Evolutionary conservation across 176 grass and related monocot species (phyloP).

Genomic region (Luzula sylvatica): DNA sequence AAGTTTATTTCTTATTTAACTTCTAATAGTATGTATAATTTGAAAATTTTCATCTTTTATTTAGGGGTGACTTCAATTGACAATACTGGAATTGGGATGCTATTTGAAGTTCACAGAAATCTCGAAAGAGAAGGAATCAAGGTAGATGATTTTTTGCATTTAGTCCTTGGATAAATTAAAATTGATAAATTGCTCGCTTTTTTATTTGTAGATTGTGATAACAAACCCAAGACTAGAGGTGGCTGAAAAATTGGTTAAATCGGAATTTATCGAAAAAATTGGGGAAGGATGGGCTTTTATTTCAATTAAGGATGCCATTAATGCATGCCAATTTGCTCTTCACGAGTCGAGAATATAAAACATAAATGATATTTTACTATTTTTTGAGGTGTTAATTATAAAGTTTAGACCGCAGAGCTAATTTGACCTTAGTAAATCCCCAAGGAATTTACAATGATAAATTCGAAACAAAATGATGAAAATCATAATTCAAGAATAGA

Average conservation of each 20-base stretch:
- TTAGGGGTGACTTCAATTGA: conserved; percentile 75
- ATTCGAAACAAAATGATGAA: too few relatives aligned
- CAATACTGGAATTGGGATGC: conserved; percentile 63
- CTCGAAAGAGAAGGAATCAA: conserved; percentile 50
- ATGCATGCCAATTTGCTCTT: conserved; percentile 42
- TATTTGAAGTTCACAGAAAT: conserved; percentile 49
- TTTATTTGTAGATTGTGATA: conserved; percentile 49
- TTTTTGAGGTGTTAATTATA: too few relatives aligned
- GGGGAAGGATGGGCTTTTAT: conserved; percentile 72
- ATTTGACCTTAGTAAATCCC: too few relatives aligned
- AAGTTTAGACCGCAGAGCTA: too few relatives aligned
- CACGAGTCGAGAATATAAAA: conserved; percentile 26
- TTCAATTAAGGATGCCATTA: conserved; percentile 57
- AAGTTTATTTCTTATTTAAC: too few relatives aligned
- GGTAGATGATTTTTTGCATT: conserved; percentile 19
- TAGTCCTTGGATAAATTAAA: not conserved
- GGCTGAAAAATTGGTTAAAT: conserved; percentile 51
- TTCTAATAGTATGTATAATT: too few relatives aligned
- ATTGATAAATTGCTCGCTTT: not conserved
- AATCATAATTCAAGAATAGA: too few relatives aligned
- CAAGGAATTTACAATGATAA: too few relatives aligned
- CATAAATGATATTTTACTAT: not conserved
- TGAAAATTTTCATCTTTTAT: not conserved
- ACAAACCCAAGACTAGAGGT: conserved; percentile 57
- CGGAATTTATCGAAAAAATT: conserved; percentile 36